A percentile compares a stretch with the other conserved stretches of the same genome.
phyloP scores from a whole-genome alignment of 805 yeast genomes.

The Lachancea fermentati region DNA sequence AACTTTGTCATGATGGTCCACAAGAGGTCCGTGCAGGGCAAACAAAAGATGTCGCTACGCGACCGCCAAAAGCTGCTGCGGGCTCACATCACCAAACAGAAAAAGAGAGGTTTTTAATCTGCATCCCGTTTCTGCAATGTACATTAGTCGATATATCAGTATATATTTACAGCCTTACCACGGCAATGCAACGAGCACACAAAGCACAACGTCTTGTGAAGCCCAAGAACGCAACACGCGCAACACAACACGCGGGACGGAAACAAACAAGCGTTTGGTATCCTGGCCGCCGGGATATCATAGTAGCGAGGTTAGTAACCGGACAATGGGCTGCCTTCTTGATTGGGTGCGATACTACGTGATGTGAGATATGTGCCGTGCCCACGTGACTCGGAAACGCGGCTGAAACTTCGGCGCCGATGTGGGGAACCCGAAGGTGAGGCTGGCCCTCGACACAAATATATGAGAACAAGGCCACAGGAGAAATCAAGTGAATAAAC shows the following conservation, averaged over 20 bases:
- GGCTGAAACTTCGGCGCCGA: neutral
- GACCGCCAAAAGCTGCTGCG: constrained; percentile 83
- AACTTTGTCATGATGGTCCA: constrained; percentile 98
- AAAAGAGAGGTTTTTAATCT: constrained; percentile 66
- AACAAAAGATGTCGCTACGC: constrained; percentile 80
- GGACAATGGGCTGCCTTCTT: no score
- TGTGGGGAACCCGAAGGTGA: neutral
- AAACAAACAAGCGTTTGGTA: no score
- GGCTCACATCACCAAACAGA: constrained; percentile 86
- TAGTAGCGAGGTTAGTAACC: no score
- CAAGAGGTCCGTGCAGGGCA: constrained; percentile 90
- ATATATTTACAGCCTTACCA: no score
- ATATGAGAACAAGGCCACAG: neutral
- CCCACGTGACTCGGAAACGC: no score
- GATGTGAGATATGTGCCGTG: no score
- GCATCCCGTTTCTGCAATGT: neutral
- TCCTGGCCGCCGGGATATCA: no score
- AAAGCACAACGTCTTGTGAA: no score
- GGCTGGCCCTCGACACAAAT: neutral
- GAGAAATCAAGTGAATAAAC: neutral
- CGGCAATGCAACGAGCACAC: neutral
- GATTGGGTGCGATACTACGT: no score
- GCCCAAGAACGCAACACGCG: no score
- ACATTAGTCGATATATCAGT: no score
- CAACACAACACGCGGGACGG: no score